These are phyloP conservation scores for Calonectria multiphialidica DNA, from an alignment of 2,329 filamentous ascomycete genomes.

Conservation along the genomic window DNA sequence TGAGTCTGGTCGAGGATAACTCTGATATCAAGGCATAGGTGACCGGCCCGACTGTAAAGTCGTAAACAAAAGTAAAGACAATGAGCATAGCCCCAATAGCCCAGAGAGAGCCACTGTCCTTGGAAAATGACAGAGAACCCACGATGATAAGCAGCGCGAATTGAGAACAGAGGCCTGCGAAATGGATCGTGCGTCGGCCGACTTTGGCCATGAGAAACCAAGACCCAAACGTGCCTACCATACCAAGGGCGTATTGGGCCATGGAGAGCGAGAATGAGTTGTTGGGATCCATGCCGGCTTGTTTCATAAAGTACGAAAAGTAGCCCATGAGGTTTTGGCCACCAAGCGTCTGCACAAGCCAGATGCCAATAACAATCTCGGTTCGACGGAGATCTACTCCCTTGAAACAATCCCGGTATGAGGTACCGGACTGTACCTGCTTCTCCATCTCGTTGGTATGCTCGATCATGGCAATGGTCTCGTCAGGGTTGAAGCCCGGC, in stretches of 20 bases:
- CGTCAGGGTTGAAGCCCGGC: conserved; percentile 57
- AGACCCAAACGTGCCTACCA: conserved; percentile 62
- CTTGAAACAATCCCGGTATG: conserved; percentile 65
- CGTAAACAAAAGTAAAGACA: conserved; percentile 66
- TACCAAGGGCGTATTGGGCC: conserved; percentile 62
- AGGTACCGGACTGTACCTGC: conserved; percentile 54
- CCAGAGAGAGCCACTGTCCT: conserved; percentile 51
- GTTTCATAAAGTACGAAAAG: conserved; percentile 59
- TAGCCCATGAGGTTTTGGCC: conserved; percentile 64
- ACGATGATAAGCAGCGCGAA: conserved; percentile 55
- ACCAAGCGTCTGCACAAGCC: conserved; percentile 61
- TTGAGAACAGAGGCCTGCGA: conserved; percentile 57
- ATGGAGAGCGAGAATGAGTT: conserved; percentile 61
- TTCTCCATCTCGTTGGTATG: conserved; percentile 65
- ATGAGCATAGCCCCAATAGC: conserved; percentile 62
- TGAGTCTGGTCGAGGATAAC: conserved; percentile 65
- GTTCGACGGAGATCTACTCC: conserved; percentile 65
- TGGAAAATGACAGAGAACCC: conserved; percentile 53
- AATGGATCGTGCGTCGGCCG: conserved; percentile 64
- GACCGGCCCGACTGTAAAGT: conserved; percentile 66
- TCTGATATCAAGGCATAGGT: conserved; percentile 66
- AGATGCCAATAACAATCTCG: conserved; percentile 63
- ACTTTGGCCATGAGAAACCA: conserved; percentile 63
- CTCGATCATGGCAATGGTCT: conserved; percentile 65
- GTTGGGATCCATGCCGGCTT: conserved; percentile 58